These are phyloP conservation scores for Volvox africanus DNA, from an alignment of 139 green algal species.

Conservation along the genomic window DNA sequence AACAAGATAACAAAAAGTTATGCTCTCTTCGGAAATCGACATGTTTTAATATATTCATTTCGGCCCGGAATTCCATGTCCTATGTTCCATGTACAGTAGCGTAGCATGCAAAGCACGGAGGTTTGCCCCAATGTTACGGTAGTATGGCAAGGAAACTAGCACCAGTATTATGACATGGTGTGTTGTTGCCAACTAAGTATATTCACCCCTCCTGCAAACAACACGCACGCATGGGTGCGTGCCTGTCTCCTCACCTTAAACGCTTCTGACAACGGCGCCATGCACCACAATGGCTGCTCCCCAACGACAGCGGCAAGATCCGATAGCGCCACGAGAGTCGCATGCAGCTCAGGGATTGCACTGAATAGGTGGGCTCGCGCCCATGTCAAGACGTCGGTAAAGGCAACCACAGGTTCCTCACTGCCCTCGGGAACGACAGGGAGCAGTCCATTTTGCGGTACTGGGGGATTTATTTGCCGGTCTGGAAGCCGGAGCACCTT, in stretches of 20 bases:
- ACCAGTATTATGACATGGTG: too few species aligned
- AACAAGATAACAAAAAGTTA: too few species aligned
- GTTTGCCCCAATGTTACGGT: too few species aligned
- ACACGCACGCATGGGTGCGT: too few species aligned
- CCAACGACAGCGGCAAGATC: constrained; percentile 17
- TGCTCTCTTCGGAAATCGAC: too few species aligned
- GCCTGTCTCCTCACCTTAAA: constrained; percentile 44
- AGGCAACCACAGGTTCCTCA: background rate
- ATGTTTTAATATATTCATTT: too few species aligned
- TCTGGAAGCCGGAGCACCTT: constrained; percentile 56
- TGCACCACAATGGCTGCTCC: constrained; percentile 62
- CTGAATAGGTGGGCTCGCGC: constrained; percentile 45
- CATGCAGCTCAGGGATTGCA: constrained; percentile 51
- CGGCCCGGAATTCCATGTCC: too few species aligned
- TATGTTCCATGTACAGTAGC: too few species aligned
- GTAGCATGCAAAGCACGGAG: too few species aligned
- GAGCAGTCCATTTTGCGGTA: constrained; percentile 42
- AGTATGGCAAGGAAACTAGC: too few species aligned
- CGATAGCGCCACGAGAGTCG: constrained; percentile 48
- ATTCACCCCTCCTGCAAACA: too few species aligned
- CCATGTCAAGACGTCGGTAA: constrained; percentile 48
- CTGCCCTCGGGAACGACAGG: constrained; percentile 22
- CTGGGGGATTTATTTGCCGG: background rate
- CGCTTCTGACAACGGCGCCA: constrained; percentile 31
- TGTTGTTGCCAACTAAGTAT: too few species aligned